A percentile compares a stretch with the other conserved stretches of the same genome.
Evolutionary conservation across 2,329 filamentous ascomycete genomes (phyloP).

Genomic region (Claviceps pusilla): DNA sequence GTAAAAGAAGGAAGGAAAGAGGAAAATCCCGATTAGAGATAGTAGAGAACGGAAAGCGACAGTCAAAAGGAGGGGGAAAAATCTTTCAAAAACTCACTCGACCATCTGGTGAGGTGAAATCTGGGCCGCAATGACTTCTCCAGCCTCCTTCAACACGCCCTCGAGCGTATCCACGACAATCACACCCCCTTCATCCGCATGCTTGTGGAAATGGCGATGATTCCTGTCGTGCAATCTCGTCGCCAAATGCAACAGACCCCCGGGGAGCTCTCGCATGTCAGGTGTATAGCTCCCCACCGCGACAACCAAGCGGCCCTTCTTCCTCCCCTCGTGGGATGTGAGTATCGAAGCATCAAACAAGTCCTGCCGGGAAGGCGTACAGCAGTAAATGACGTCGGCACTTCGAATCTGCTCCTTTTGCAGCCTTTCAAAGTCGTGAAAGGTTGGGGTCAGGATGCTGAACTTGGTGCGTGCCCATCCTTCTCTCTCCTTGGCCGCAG

Average conservation of each 20-base stretch:
- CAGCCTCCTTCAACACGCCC: constrained; percentile 67
- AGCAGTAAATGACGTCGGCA: constrained; percentile 76
- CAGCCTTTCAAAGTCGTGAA: constrained; percentile 51
- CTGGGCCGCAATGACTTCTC: constrained; percentile 69
- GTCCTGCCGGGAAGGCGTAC: constrained; percentile 59
- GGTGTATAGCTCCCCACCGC: constrained; percentile 56
- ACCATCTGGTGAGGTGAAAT: constrained; percentile 63
- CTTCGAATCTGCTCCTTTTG: constrained; percentile 55
- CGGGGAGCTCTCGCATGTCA: constrained; percentile 70
- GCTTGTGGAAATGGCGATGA: constrained; percentile 50
- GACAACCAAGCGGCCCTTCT: constrained; percentile 56
- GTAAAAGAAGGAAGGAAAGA: neutral
- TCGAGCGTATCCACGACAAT: constrained; percentile 65
- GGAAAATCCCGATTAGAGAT: too few relatives aligned
- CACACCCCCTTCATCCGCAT: constrained; percentile 47
- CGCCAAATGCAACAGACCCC: constrained; percentile 55
- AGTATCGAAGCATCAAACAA: constrained; percentile 62
- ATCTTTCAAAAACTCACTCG: constrained; percentile 38
- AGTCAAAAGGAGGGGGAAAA: too few relatives aligned
- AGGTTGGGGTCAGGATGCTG: constrained; percentile 50
- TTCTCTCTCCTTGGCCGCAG: constrained; percentile 33
- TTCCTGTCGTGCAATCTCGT: constrained; percentile 28
- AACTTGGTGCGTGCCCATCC: constrained; percentile 56
- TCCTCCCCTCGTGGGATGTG: constrained; percentile 53
- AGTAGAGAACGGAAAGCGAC: too few relatives aligned